Evolutionary conservation across 2,329 filamentous ascomycete genomes (phyloP).

Genomic region (Pseudogymnoascus sp.): DNA sequence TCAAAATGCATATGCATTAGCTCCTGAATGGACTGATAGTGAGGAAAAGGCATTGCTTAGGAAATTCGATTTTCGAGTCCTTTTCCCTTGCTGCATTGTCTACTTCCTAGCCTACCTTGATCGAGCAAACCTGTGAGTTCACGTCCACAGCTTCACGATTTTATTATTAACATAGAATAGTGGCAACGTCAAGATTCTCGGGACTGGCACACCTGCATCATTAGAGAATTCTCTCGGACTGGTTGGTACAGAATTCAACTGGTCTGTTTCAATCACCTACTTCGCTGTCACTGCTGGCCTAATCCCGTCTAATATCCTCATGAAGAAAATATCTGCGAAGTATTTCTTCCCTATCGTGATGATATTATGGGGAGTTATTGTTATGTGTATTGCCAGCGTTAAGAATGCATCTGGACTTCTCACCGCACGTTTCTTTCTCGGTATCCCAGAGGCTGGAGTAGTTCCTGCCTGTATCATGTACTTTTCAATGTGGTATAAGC

Average conservation of each 20-base stretch:
- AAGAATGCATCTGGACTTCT: conserved; percentile 14
- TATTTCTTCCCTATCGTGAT: conserved; percentile 6
- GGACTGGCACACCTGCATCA: conserved; percentile 12
- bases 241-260: conserved; percentile 18
- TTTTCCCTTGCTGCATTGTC: conserved; percentile 15
- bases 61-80: no score
- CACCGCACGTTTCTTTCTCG: conserved; percentile 19
- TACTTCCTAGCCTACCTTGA: conserved; percentile 20
- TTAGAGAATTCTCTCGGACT: conserved; percentile 15
- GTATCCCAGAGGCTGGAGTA: conserved; percentile 20
- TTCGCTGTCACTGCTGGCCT: conserved; percentile 18
- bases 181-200: conserved; percentile 17
- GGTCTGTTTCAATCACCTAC: conserved; percentile 20
- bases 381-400: conserved; percentile 11
- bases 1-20: no score
- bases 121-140: conserved; percentile 14
- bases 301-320: conserved; percentile 18
- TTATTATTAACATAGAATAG: no score
- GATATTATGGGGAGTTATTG: conserved; percentile 5
- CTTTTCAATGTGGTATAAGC: conserved; percentile 24
- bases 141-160: no score
- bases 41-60: no score
- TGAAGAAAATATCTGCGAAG: conserved; percentile 20
- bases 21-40: no score
- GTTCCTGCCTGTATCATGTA: conserved; percentile 22